phyloP scores from a whole-genome alignment of 495 filamentous ascomycete genomes.

The Cercophora newfieldiana region DNA sequence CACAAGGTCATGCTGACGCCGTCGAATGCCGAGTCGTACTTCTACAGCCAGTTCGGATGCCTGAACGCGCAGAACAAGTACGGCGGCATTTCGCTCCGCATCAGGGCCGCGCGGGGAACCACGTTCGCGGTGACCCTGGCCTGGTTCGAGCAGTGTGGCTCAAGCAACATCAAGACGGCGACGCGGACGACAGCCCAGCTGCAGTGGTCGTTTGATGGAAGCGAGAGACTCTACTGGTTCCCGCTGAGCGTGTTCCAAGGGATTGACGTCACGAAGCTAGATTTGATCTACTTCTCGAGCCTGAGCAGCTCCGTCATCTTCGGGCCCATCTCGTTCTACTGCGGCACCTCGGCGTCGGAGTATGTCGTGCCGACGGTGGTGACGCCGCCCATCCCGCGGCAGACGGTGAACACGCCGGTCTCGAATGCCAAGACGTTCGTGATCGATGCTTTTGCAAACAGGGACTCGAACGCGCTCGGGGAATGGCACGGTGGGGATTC shows the following conservation, averaged over 20 bases:
- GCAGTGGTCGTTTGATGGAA: constrained; percentile 62
- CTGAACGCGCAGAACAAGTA: constrained; percentile 51
- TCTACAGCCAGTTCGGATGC: constrained; percentile 60
- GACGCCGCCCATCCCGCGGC: constrained; percentile 18
- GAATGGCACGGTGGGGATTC: constrained; percentile 74
- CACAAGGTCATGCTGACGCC: constrained; percentile 55
- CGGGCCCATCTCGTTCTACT: constrained; percentile 62
- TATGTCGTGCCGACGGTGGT: constrained; percentile 48
- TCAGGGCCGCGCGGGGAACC: constrained; percentile 56
- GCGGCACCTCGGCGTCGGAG: constrained; percentile 51
- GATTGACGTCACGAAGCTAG: constrained; percentile 54
- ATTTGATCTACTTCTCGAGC: constrained; percentile 50
- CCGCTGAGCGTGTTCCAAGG: constrained; percentile 54
- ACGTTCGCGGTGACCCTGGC: constrained; percentile 54
- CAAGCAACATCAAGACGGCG: constrained; percentile 39
- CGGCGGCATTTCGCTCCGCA: constrained; percentile 60
- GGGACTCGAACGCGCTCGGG: constrained; percentile 60
- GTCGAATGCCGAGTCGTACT: constrained; percentile 50
- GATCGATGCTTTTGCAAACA: constrained; percentile 64
- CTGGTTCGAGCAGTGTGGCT: constrained; percentile 46
- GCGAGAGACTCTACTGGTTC: constrained; percentile 60
- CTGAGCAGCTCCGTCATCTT: constrained; percentile 51
- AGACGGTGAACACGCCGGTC: constrained; percentile 51
- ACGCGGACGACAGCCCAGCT: constrained; percentile 49
- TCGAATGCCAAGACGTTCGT: constrained; percentile 56